Evolutionary conservation across 148 eudicot genomes (phyloP), one percentile per base, ranked within the genome.

Genomic region (Persicaria maculosa): DNA sequence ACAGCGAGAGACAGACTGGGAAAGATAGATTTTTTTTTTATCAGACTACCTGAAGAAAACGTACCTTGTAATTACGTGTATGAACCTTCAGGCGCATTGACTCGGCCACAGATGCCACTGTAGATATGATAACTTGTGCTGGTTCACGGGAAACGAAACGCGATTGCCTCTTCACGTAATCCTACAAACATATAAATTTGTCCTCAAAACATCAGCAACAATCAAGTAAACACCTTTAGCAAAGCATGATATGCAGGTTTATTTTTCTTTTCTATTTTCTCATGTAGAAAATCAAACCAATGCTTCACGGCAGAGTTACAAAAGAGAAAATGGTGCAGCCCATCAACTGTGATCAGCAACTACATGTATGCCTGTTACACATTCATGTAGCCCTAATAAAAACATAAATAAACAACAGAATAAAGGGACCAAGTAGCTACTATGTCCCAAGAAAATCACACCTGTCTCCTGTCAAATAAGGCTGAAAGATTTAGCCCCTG

Each of bases 401-500:
- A 73, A 8, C 55, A 22, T 47, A 12, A 17, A 17, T 16, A 57
- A 25, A 59, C 6, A 22, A 9, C 9, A 59, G 67, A 59, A 14
- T 25, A 10, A 59, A 59, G 43, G 5, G 36, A n/a, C 31, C 36
- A 20, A 59, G 67, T 9, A 59, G 31, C 8, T 58, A 9, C 25
- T 59, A 25, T 48, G 12, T 48, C 12, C 12, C 52, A 48, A 48
- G 52, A 48, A 48, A 12, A 50, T 19, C 64, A 78, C 89, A 96
- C 97, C 99, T 92, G 97, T 20, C 87, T 86, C 83, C 97, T 85
- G 81, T 96, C 99, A 79, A 96, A 96, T 84, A 96, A 82, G 76
- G 97, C 97, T 67, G 99, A 90, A 77, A 96, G 85, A 77, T 96
- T 92, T 76, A 96, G 79, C 73, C 99, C 99, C 80, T 96, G 97